Base-by-base conservation (phyloP, 1,139 yeast genomes). In the Debaryomyces udenii region DNA sequence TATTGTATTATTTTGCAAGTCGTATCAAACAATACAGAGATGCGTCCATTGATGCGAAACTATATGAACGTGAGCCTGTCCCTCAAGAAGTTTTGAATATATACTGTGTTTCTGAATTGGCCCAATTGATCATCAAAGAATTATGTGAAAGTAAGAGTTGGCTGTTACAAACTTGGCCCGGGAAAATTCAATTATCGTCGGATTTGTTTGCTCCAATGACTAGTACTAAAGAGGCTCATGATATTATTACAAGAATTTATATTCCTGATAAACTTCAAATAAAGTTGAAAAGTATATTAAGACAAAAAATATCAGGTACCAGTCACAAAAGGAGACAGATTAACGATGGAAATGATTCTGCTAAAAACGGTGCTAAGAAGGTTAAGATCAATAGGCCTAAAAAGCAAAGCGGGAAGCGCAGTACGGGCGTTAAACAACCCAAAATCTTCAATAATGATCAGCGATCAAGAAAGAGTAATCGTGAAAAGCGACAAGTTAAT, bases 161-260 rank as follows among this genome's bases (percentile, higher is more conserved):
- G 96, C 76, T 78, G 16, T 69, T 86, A 46, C 78, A 82, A 24
- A 81, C 91, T 0, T 90, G 93, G 81, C 95, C 96, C 0, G 94
- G 93, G 1, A 85, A 83, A 51, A 61, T 86, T 22, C 78, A 78
- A 27, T 62, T 89, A 20, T 84, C 94, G 0, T 62, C 72, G 9
- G 96, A 87, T 53, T 61, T 86, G 9, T 88, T 74, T 60, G 66
- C 71, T 9, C 80, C 86, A 1, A 81, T 84, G 74, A 57, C 66
- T 2, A 61, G 70, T 31, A 55, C 68, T 6, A 55, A 59, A 20
- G 79, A 74, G 47, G 78, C 78, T 1, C 79, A 75, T 46, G 54
- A 54, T 7, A 59, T 76, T 44, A 70, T 76, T 2, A 61, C 76
- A 1, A 74, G 65, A 10, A 69, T 76, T 3, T 83, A 70, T 51